Evolutionary conservation across 768 basidiomycete species (phyloP).

Genomic region (Mycena crocata): DNA sequence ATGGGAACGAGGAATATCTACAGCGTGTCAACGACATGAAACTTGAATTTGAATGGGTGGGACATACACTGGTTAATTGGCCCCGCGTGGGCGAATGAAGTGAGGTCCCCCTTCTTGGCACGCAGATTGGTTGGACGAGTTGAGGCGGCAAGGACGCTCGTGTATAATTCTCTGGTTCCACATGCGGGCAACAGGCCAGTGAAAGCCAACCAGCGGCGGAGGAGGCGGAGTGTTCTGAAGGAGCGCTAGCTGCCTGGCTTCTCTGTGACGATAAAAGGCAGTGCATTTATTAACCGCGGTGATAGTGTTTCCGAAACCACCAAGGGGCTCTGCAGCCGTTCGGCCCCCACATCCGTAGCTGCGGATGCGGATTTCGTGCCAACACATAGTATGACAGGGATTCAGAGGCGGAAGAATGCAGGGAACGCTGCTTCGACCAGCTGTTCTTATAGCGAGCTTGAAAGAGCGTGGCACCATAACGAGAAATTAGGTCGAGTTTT

Average conservation of each 20-base stretch:
- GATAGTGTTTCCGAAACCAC: neutral
- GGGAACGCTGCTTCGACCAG: too few relatives aligned
- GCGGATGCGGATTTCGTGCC: neutral
- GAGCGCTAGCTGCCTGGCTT: too few relatives aligned
- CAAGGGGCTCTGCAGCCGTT: neutral
- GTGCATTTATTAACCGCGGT: neutral
- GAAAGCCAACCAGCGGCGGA: neutral
- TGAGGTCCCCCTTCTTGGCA: neutral
- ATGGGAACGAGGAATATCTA: too few relatives aligned
- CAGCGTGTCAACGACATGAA: too few relatives aligned
- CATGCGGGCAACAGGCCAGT: neutral
- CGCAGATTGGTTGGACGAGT: neutral
- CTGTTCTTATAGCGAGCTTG: too few relatives aligned
- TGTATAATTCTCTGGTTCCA: neutral
- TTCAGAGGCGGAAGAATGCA: too few relatives aligned
- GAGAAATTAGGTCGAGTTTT: too few relatives aligned
- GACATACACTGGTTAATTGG: too few relatives aligned
- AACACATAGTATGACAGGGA: too few relatives aligned
- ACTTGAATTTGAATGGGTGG: too few relatives aligned
- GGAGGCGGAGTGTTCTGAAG: neutral
- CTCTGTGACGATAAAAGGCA: neutral
- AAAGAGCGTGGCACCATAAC: too few relatives aligned
- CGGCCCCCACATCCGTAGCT: neutral
- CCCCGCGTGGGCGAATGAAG: too few relatives aligned
- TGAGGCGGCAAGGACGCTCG: conserved; percentile 1